phyloP scores from a whole-genome alignment of 2,329 filamentous ascomycete genomes.

The Monilinia laxa region DNA sequence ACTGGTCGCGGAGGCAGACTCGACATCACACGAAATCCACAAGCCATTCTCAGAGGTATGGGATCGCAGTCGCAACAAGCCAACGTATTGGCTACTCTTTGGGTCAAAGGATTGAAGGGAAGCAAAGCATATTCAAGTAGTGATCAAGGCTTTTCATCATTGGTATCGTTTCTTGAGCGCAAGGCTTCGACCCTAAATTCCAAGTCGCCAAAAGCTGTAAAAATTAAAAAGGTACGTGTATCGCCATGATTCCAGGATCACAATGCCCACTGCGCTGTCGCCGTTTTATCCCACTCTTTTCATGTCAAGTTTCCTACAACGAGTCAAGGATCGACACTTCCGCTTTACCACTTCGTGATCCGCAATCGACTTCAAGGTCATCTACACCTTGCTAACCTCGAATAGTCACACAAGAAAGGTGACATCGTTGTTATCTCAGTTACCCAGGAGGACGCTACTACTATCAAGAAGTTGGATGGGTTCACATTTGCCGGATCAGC shows the following conservation, averaged over 20 bases:
- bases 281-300: conserved; percentile 42
- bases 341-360: conserved; percentile 35
- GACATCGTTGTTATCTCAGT: conserved; percentile 68
- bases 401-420: conserved; percentile 67
- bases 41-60: conserved; percentile 43
- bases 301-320: conserved; percentile 41
- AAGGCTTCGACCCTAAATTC: conserved; percentile 59
- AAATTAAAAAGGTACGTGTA: conserved; percentile 76
- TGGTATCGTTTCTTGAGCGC: conserved; percentile 69
- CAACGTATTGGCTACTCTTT: conserved; percentile 39
- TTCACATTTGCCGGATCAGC: conserved; percentile 66
- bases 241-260: conserved; percentile 46
- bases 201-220: conserved; percentile 50
- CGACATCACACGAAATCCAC: conserved; percentile 32
- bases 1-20: conserved; percentile 38
- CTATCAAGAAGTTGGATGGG: conserved; percentile 66
- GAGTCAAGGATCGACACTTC: conserved; percentile 35
- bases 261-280: conserved; percentile 39
- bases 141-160: conserved; percentile 64
- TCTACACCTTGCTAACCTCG: conserved; percentile 60
- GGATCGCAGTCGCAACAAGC: conserved; percentile 38
- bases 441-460: conserved; percentile 61
- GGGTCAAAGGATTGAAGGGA: conserved; percentile 60
- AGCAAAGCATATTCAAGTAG: conserved; percentile 67
- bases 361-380: conserved; percentile 41